Evolutionary conservation across 75 land plant genomes (phyloP).

Genomic region (Cryptomeria japonica): DNA sequence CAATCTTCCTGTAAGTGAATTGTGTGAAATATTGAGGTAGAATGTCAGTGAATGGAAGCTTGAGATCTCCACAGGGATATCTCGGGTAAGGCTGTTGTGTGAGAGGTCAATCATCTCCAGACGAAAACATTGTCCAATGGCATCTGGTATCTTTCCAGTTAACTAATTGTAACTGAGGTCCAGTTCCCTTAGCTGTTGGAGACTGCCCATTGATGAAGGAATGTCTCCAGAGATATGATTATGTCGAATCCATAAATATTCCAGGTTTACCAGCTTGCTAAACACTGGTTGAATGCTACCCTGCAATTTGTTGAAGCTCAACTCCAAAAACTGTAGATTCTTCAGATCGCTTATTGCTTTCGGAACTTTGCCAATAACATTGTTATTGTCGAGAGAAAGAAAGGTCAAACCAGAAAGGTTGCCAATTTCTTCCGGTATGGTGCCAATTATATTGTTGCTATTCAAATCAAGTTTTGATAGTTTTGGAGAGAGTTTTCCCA

Average conservation of each 20-base stretch:
- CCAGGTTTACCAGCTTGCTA: too few relatives aligned
- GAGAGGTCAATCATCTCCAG: background rate
- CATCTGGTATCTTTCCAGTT: conserved; percentile 21
- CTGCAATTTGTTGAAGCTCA: conserved; percentile 14
- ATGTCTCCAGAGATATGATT: background rate
- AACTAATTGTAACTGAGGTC: conserved; percentile 22
- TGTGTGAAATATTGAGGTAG: conserved; percentile 30
- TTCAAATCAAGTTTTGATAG: too few relatives aligned
- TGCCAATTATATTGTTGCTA: too few relatives aligned
- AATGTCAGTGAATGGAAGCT: conserved; percentile 38
- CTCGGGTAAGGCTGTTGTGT: conserved; percentile 8
- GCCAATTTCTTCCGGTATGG: too few relatives aligned
- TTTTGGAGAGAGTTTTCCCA: too few relatives aligned
- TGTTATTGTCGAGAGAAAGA: too few relatives aligned
- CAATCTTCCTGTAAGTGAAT: conserved; percentile 10
- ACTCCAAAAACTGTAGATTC: conserved; percentile 7
- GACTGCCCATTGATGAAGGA: background rate
- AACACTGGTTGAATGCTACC: too few relatives aligned
- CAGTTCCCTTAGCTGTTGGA: background rate
- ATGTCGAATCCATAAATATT: background rate
- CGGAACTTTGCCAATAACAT: too few relatives aligned
- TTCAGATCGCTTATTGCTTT: too few relatives aligned
- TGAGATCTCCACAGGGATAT: background rate
- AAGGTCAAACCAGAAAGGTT: too few relatives aligned
- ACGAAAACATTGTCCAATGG: background rate